Percentiles rank a stretch among this genome's conserved stretches.
phyloP scores from a whole-genome alignment of 352 stramenopile genomes.

The Globisporangium irregulare region DNA sequence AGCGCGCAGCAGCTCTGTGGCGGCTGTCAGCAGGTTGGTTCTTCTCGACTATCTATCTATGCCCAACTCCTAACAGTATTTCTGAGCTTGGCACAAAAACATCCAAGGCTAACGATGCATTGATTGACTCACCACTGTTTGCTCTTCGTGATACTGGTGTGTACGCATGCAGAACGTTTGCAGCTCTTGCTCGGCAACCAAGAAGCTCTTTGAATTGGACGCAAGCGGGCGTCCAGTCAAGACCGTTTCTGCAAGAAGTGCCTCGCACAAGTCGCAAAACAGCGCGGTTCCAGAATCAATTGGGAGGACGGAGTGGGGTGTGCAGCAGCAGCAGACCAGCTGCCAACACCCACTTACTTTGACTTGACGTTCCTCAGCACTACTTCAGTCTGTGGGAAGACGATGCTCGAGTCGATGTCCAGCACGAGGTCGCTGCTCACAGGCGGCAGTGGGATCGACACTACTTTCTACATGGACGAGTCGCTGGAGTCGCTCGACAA shows the following conservation, averaged over 20 bases:
- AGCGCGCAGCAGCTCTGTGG: constrained; percentile 12
- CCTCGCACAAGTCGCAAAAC: constrained; percentile 25
- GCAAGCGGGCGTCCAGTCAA: constrained; percentile 29
- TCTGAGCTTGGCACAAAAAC: no score
- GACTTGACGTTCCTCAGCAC: background rate
- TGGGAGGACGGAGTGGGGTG: background rate
- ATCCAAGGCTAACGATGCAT: no score
- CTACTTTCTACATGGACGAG: background rate
- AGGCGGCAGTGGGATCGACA: background rate
- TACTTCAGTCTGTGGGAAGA: background rate
- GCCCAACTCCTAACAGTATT: background rate
- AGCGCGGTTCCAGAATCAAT: constrained; percentile 8
- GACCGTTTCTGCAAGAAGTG: constrained; percentile 45
- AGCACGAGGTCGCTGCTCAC: background rate
- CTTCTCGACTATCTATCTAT: no score
- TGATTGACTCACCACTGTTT: no score
- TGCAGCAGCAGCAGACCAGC: constrained; percentile 6
- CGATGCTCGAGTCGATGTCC: background rate
- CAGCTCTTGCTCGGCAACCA: constrained; percentile 41
- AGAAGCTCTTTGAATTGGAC: constrained; percentile 46
- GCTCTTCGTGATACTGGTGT: no score
- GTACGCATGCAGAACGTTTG: constrained; percentile 31
- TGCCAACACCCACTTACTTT: constrained; percentile 18
- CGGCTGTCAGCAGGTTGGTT: constrained; percentile 27
- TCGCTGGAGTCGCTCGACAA: background rate